Base-by-base conservation (phyloP, 352 stramenopile species). In the Blastocystis sp. region DNA sequence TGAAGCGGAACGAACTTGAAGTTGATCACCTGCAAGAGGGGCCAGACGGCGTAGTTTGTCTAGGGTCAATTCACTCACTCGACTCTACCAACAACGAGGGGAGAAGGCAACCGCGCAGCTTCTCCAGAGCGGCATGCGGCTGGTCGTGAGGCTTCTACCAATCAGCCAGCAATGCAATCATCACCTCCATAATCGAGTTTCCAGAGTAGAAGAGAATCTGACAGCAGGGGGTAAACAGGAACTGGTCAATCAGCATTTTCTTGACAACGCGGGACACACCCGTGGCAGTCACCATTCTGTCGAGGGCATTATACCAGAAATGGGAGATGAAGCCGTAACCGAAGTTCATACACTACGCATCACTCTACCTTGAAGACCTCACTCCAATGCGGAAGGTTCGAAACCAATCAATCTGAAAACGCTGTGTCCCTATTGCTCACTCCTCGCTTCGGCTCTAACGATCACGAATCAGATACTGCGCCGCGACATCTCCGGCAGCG, bases 21-120 rank as follows among this genome's bases (percentile, higher is more conserved):
- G 67, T 88, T 88, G 67, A 88, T 88, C 4, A 88, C 1, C 60
- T 88, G 78, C 14, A 88, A 23, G 19, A 78, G n/a, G 3, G 78
- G 78, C 78, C 78, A 88, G 2, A 88, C 61, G n/a, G 67, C 52
- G 43, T 88, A 88, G 60, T 88, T 88, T 14, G 78, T 84, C 74
- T 84, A 40, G 21, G 17, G 53, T 21, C 19, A 23, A 67, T n/a
- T 4, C 21, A 28, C n/a, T 2, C 7, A 19, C 52, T 17, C 34
- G 2, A 48, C 2, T 10, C 19, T 81, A 61, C 45, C 17, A 64
- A 28, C 17, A 84, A 28, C n/a, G 60, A 69, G 34, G 60, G 45
- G 2, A 59, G 53, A 11, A 84, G 56, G 34, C 56, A 62, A 41
- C 38, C 74, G 38, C 60, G 74, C 38, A 84, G 53, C 38, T 84